Evolutionary conservation across 176 grass and related monocot species (phyloP).

Genomic region (Pharus latifolius): DNA sequence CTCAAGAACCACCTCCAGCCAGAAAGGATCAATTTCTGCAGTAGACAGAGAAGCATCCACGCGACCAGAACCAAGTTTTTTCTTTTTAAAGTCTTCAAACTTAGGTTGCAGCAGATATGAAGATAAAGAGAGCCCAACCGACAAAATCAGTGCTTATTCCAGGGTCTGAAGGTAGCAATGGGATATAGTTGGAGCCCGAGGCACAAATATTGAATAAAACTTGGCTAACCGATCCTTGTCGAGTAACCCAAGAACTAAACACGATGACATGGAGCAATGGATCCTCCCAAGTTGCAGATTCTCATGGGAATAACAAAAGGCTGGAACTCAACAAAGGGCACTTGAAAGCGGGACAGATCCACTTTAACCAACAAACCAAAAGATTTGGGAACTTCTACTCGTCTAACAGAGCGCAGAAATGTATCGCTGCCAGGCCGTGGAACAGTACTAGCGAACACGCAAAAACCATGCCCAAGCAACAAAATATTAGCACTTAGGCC

Average conservation of each 20-base stretch:
- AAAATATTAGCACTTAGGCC: conserved; percentile 20
- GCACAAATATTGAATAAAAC: background rate
- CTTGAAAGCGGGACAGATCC: background rate
- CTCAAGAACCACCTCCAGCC: background rate
- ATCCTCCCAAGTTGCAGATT: background rate
- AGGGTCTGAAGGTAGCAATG: background rate
- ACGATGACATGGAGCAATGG: background rate
- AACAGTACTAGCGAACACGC: background rate
- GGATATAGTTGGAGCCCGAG: background rate
- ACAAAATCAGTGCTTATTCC: background rate
- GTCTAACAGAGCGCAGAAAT: background rate
- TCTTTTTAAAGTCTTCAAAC: background rate
- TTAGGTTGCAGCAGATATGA: background rate
- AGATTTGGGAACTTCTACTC: background rate
- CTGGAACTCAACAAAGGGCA: background rate
- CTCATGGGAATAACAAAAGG: background rate
- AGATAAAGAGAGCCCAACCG: background rate
- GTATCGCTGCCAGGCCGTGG: background rate
- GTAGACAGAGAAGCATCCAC: background rate
- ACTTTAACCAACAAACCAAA: background rate
- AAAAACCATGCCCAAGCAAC: conserved; percentile 8
- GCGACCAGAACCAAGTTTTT: background rate
- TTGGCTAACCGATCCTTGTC: background rate
- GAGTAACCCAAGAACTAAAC: background rate
- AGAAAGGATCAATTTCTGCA: background rate